Base-by-base conservation (phyloP, 495 filamentous ascomycete species). In the Lichenothelia convexa region DNA sequence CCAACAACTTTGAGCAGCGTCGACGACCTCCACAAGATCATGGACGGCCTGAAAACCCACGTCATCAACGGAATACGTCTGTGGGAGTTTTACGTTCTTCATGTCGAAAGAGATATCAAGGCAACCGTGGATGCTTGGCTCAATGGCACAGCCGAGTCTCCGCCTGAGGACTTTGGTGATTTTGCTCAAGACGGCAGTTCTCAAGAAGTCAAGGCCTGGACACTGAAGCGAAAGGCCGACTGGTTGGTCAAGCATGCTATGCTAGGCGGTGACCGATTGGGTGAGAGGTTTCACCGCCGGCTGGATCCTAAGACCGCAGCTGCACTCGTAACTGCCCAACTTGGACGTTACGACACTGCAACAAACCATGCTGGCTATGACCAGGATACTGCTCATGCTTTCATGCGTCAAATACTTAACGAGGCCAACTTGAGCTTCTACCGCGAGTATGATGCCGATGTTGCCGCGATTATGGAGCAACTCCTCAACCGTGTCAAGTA, bases 401-500 rank as follows among this genome's bases (percentile, higher is more conserved):
- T 48, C 19, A 51, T 59, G 35, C 38, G 49, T 23, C 30, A 37
- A 31, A 62, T 93, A 20, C 63, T 95, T 21, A 78, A 95, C 45
- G 78, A 80, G 40, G 63, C 86, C 39, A 99, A 99, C 48, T 60
- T 91, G 30, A 71, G 74, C 1, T 80, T 85, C 44, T 95, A 95
- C 57, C 59, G 74, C 30, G 87, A 99, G 47, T 95, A 92, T 51
- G 83, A 95, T 49, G 61, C 48, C 4, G 91, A 99, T 49, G 64
- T 79, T 9, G 70, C 71, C 23, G 80, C 76, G 34, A 89, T 87
- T 35, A 71, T 89, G 32, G 74, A 91, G 46, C 91, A 95, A 51
- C 55, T 95, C 15, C 91, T 77, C 65, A 91, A 93, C 49, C 78
- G 91, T 38, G 77, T 86, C 58, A 92, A 87, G 49, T 99, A 95